Conservation (phyloP, 2,329 filamentous ascomycete species). For the Pseudocercospora fijiensis region DNA sequence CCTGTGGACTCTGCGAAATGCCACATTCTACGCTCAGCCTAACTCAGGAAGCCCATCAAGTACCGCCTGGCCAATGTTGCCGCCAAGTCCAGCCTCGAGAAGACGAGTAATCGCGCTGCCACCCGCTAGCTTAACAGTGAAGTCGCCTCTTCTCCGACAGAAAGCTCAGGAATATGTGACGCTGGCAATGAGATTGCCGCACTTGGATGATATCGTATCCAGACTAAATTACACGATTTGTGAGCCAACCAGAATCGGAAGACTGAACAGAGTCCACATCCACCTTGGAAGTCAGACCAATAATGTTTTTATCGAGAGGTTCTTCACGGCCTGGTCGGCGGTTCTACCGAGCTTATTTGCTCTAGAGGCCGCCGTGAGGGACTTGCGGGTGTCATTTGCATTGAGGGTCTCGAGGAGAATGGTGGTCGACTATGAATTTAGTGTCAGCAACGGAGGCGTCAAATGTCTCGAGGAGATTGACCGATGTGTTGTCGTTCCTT, state of each 20-base stretch:
- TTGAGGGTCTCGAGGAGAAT: slow-evolving; percentile 19
- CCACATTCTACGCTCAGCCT: slow-evolving; percentile 1
- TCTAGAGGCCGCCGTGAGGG: not conserved
- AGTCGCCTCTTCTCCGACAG: slow-evolving; percentile 7
- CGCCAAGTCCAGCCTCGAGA: not conserved
- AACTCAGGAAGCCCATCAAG: not conserved
- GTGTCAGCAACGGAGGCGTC: not conserved
- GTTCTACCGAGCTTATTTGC: slow-evolving; percentile 9
- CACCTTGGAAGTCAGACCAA: slow-evolving; percentile 21
- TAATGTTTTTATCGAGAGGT: slow-evolving; percentile 21
- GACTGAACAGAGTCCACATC: slow-evolving; percentile 18
- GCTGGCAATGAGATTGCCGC: slow-evolving; percentile 20
- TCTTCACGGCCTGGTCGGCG: slow-evolving; percentile 20
- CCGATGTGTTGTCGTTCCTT: slow-evolving; percentile 11
- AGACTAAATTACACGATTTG: slow-evolving; percentile 7
- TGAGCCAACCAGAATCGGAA: not conserved
- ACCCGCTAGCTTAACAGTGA: slow-evolving; percentile 6
- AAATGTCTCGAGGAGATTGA: slow-evolving; percentile 20
- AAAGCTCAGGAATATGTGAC: slow-evolving; percentile 20
- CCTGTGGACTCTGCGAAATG: slow-evolving; percentile 8
- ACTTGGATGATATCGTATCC: slow-evolving; percentile 12
- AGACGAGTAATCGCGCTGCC: slow-evolving; percentile 7
- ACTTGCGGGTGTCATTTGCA: slow-evolving; percentile 18
- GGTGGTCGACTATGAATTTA: slow-evolving; percentile 22
- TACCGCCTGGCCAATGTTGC: not conserved